phyloP scores from a whole-genome alignment of 345 rosid species.

The Pugionium dolabratum region DNA sequence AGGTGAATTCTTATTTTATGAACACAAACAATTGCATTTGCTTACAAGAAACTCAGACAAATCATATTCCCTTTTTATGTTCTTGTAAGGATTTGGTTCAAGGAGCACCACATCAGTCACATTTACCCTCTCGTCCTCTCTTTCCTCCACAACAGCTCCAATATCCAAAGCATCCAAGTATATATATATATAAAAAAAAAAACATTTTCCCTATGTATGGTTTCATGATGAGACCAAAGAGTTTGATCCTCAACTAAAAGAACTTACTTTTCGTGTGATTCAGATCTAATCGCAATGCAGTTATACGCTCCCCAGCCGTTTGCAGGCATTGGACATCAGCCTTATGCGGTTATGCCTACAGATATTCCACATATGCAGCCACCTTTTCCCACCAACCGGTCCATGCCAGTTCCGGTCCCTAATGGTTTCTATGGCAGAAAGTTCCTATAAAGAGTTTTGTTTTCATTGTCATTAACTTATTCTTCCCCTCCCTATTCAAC shows the following conservation, averaged over 20 bases:
- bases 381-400: slow-evolving; percentile 44
- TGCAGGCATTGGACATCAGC: slow-evolving; percentile 48
- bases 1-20: neutral
- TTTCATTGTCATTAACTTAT: slow-evolving; percentile 8
- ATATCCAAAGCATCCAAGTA: slow-evolving; percentile 49
- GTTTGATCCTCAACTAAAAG: neutral
- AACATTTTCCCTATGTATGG: neutral
- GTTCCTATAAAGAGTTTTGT: slow-evolving; percentile 44
- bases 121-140: slow-evolving; percentile 39
- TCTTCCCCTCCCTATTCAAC: slow-evolving; percentile 12
- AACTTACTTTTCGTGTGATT: slow-evolving; percentile 10
- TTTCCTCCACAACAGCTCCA: slow-evolving; percentile 63
- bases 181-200: neutral
- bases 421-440: slow-evolving; percentile 48
- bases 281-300: slow-evolving; percentile 22
- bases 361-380: slow-evolving; percentile 54
- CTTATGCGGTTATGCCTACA: slow-evolving; percentile 38
- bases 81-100: slow-evolving; percentile 56
- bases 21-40: too few relatives aligned
- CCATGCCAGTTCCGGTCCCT: slow-evolving; percentile 46
- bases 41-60: too few relatives aligned
- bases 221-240: slow-evolving; percentile 14
- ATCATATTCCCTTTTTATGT: too few relatives aligned
- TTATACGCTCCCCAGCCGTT: slow-evolving; percentile 50
- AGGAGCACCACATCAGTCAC: slow-evolving; percentile 48